These are phyloP conservation scores for Phaeosphaeriaceae sp. DNA, from an alignment of 2,329 filamentous ascomycete species.

Conservation along the genomic window DNA sequence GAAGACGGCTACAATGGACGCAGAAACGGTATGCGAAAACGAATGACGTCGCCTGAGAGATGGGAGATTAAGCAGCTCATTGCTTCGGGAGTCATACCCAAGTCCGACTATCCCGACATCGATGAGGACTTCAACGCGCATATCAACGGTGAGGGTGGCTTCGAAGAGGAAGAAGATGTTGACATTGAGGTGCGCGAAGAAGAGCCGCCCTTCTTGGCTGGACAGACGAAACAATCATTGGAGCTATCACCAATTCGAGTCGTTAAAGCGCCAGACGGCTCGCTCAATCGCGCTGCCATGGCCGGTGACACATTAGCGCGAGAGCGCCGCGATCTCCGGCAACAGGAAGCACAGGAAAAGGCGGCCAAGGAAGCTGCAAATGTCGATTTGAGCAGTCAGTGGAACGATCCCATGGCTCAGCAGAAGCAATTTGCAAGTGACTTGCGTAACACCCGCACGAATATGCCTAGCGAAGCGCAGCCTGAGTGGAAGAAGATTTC, in stretches of 20 bases:
- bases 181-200: constrained; percentile 97
- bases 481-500: constrained; percentile 94
- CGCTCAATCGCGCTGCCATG: constrained; percentile 95
- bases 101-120: constrained; percentile 90
- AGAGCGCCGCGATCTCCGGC: constrained; percentile 85
- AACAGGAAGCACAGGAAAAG: constrained; percentile 84
- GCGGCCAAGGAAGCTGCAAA: constrained; percentile 75
- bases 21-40: constrained; percentile 72
- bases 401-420: constrained; percentile 97
- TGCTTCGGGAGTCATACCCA: constrained; percentile 90
- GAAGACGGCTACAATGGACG: constrained; percentile 62
- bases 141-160: constrained; percentile 81
- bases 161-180: constrained; percentile 94
- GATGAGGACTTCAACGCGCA: constrained; percentile 93
- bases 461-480: constrained; percentile 69
- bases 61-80: constrained; percentile 99
- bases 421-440: constrained; percentile 90
- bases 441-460: constrained; percentile 69
- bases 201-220: constrained; percentile 92
- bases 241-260: constrained; percentile 95
- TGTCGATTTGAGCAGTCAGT: constrained; percentile 86
- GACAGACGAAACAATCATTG: constrained; percentile 94
- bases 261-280: constrained; percentile 97
- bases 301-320: constrained; percentile 86
- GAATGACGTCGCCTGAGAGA: constrained; percentile 93